phyloP scores from a whole-genome alignment of 2,329 filamentous ascomycete genomes.

The Chaetomiaceae sp. region DNA sequence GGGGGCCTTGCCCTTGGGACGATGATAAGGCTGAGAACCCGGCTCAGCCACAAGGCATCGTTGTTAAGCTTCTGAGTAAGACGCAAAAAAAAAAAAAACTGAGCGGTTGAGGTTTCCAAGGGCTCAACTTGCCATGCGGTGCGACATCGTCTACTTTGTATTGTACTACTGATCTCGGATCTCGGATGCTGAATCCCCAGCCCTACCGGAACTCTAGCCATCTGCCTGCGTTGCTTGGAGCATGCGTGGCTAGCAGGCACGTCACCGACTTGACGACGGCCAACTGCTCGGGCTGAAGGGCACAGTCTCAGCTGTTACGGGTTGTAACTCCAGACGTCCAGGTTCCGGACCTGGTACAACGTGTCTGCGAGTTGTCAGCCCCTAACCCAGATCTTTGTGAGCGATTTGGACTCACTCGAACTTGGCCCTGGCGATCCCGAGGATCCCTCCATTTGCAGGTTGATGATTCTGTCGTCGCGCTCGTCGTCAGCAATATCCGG shows the following conservation, averaged over 20 bases:
- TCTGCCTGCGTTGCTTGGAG: too few relatives aligned
- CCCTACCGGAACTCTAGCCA: too few relatives aligned
- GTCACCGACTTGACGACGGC: not conserved
- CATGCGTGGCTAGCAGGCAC: too few relatives aligned
- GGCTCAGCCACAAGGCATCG: not conserved
- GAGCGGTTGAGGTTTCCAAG: too few relatives aligned
- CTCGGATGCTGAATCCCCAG: too few relatives aligned
- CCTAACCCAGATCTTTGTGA: too few relatives aligned
- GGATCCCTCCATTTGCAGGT: conserved; percentile 42
- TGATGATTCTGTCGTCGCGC: conserved; percentile 36
- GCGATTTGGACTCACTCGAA: conserved; percentile 16
- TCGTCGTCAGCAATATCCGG: not conserved
- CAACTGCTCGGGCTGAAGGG: not conserved
- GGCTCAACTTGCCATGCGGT: too few relatives aligned
- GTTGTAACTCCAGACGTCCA: conserved; percentile 22
- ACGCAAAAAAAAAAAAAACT: too few relatives aligned
- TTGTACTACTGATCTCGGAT: too few relatives aligned
- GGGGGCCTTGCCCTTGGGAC: too few relatives aligned
- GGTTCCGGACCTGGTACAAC: conserved; percentile 18
- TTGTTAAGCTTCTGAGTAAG: not conserved
- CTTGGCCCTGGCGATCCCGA: conserved; percentile 37
- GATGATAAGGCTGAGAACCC: not conserved
- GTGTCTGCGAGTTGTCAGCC: conserved; percentile 14
- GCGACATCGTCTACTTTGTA: too few relatives aligned
- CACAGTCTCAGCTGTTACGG: not conserved